Evolutionary conservation across 805 yeast species (phyloP), one percentile per base, ranked within the genome.

Genomic region (Candida saitoana): DNA sequence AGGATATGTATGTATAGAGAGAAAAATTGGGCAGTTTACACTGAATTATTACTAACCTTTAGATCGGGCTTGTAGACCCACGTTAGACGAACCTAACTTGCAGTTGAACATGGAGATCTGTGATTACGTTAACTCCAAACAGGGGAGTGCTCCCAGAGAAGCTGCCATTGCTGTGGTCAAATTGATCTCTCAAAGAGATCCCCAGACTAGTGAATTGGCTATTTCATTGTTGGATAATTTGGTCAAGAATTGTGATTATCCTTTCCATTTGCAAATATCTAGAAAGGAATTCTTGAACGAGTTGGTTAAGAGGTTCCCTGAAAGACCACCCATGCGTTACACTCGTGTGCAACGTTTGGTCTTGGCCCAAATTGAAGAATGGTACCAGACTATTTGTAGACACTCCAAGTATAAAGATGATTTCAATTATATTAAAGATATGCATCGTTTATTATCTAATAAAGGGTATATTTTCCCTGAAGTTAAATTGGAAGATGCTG

Each of bases 221-320:
- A 65, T 93, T 49, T 77, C 89, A 1, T 66, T 87, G 39, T 74
- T 93, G 47, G 99, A 93, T 59, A 87, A 87, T 41, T 70, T 93
- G 52, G 99, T 93, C 40, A 93, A 93, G 67, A 93, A 93, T 69
- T 93, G 99, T 68, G 99, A 98, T 4, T 93, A 91, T 62, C 97
- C 99, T 5, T 80, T 93, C 66, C 99, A 93, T 51, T 72, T 93
- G 37, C 99, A 93, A 65, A 87, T 93, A 40, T 86, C 96, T 3
- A 77, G 98, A 46, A 90, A 93, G 63, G 98, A 91, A 60, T 93
- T 93, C 54, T 73, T 93, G 55, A 93, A 93, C 60, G 96, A 88
- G 57, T 74, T 93, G 56, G 99, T 93, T 18, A 85, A 87, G 55
- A 69, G 87, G 59, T 93, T 93, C 67, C 98, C 98, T 2, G 97